A percentile compares a stretch with the other conserved stretches of the same genome.
These are phyloP conservation scores for Penicillium egyptiacum DNA, from an alignment of 495 filamentous ascomycete species.

Conservation along the genomic window DNA sequence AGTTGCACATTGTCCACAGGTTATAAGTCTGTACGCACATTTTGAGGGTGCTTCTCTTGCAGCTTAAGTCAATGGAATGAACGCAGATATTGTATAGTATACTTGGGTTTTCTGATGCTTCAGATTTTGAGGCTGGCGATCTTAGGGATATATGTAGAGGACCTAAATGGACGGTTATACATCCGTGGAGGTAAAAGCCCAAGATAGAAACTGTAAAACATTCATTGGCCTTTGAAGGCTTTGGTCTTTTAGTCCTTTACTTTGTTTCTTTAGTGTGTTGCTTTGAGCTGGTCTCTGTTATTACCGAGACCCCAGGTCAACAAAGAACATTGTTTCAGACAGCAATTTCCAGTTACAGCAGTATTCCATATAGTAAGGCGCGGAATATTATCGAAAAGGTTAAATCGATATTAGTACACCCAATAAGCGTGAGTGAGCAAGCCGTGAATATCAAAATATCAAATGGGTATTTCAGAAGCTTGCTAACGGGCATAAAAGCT, in stretches of 20 bases:
- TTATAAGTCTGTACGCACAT: conserved; percentile 6
- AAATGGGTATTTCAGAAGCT: background rate
- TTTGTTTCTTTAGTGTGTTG: background rate
- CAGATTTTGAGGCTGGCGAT: background rate
- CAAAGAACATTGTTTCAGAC: background rate
- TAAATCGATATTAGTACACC: background rate
- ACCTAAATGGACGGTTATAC: background rate
- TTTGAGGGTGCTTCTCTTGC: background rate
- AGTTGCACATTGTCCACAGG: background rate
- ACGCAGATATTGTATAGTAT: background rate
- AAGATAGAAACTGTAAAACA: background rate
- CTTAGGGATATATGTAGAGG: background rate
- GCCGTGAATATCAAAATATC: background rate
- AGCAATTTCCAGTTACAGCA: background rate
- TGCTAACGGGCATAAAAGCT: background rate
- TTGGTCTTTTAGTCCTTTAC: background rate
- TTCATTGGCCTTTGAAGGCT: background rate
- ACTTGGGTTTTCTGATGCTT: background rate
- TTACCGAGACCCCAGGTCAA: background rate
- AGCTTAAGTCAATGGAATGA: background rate
- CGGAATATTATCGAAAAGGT: background rate
- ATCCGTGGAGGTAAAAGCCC: background rate
- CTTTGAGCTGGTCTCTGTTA: too few species aligned
- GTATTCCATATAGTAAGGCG: background rate
- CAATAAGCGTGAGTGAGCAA: too few species aligned